Conservation (phyloP, 495 filamentous ascomycete genomes). For the Aspergillus funiculosus region DNA sequence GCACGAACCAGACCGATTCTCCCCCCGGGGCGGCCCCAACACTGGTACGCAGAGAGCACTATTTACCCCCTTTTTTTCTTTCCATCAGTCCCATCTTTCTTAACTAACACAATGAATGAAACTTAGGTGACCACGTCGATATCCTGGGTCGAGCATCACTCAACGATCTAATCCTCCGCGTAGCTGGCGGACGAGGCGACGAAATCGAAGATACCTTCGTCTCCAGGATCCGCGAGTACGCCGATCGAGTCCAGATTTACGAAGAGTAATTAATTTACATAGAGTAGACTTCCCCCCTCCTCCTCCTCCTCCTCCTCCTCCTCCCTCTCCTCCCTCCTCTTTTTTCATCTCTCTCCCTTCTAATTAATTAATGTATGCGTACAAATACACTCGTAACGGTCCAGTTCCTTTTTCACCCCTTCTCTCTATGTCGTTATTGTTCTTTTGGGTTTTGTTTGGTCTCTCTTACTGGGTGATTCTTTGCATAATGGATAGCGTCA, state of each 20-base stretch:
- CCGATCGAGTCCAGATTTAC: conserved; percentile 71
- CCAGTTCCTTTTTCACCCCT: background rate
- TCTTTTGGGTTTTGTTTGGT: no score
- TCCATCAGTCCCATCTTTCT: background rate
- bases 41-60: conserved; percentile 50
- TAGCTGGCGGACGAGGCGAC: conserved; percentile 83
- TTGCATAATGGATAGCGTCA: no score
- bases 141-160: conserved; percentile 83
- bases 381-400: background rate
- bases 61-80: background rate
- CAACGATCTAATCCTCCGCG: conserved; percentile 83
- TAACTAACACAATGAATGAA: conserved; percentile 5
- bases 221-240: conserved; percentile 75
- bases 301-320: background rate
- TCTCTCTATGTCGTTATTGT: no score
- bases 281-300: background rate
- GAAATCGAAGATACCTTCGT: conserved; percentile 70
- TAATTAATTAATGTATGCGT: background rate
- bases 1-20: conserved; percentile 90
- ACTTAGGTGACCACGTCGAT: conserved; percentile 88
- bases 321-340: no score
- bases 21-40: conserved; percentile 86
- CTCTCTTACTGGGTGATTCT: no score
- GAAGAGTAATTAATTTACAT: conserved; percentile 35
- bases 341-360: no score